Conservation (phyloP, 1,139 yeast species). For the Suhomyces kunorum region DNA sequence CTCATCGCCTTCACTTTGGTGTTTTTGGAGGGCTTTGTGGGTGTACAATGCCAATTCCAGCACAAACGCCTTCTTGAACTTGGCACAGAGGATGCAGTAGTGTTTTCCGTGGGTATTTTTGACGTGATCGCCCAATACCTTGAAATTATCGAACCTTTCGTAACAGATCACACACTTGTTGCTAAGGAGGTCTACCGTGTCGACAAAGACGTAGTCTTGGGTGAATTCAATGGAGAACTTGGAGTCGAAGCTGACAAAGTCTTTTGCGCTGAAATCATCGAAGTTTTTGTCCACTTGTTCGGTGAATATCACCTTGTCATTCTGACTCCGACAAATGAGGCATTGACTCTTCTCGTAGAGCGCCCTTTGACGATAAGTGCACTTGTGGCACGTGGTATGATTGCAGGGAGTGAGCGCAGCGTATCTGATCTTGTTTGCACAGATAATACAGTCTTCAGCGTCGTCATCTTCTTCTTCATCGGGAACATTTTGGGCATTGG, state of each 20-base stretch:
- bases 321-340: conserved; percentile 79
- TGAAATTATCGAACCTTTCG: conserved; percentile 47
- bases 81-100: conserved; percentile 75
- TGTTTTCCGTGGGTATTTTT: conserved; percentile 59
- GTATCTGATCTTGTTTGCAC: conserved; percentile 68
- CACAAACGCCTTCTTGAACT: conserved; percentile 75
- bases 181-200: conserved; percentile 53
- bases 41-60: conserved; percentile 66
- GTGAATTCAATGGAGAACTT: conserved; percentile 57
- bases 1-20: conserved; percentile 62
- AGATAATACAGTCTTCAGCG: conserved; percentile 64
- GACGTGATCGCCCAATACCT: conserved; percentile 64
- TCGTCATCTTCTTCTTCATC: conserved; percentile 37
- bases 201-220: conserved; percentile 39
- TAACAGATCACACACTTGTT: conserved; percentile 61
- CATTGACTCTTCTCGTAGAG: conserved; percentile 74
- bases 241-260: conserved; percentile 38
- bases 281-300: conserved; percentile 44
- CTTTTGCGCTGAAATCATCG: conserved; percentile 34
- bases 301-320: conserved; percentile 60
- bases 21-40: conserved; percentile 63
- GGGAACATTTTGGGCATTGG: neutral
- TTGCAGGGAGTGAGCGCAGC: conserved; percentile 81
- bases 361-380: conserved; percentile 83
- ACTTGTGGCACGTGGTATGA: conserved; percentile 79